Base-by-base conservation (phyloP, 2,329 filamentous ascomycete genomes). In the Aspergillus sojae region DNA sequence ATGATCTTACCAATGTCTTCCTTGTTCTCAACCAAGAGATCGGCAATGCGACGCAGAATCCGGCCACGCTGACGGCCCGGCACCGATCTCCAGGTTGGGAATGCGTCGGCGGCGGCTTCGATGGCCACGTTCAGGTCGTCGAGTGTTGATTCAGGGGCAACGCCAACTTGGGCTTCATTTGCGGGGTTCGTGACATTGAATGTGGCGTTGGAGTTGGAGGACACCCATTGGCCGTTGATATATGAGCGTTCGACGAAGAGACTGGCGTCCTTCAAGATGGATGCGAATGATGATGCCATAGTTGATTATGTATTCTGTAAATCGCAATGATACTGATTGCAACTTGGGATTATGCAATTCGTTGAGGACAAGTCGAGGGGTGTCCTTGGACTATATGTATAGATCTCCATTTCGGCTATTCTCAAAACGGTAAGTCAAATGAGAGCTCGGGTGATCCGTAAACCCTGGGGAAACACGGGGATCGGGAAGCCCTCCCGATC, bases 191-290 rank as follows among this genome's bases (percentile, higher is more conserved):
- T 83, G 65, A 97, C 91, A 75, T 93, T 88, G 79, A 97, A 97
- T 39, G 91, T 96, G 85, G 94, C 89, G 74, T 91, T 91, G 1
- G 92, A 94, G 72, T 87, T 86, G 71, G 93, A 91, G 70, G 86
- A 84, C 64, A 94, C 86, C 91, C 93, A 97, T 85, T 95, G 85
- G 72, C 94, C 94, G 75, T 97, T 92, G 72, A 97, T 88, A 75
- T 93, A 97, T 23, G 43, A 46, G 21, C 43, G n/a, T 14, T 46
- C 43, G 12, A 26, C 43, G 21, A 46, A 46, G 21, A 46, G 43
- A 23, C 43, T 46, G 43, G n/a, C 3, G 43, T 46, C 43, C 43
- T 46, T 46, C 43, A 46, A 14, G 43, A 46, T 21, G 43, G 43
- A 46, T 46, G 12, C 43, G 43, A 46, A 46, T 46, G 43, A 23